Evolutionary conservation across 108 stramenopile genomes (phyloP).

Genomic region (Cyclotella atomus): DNA sequence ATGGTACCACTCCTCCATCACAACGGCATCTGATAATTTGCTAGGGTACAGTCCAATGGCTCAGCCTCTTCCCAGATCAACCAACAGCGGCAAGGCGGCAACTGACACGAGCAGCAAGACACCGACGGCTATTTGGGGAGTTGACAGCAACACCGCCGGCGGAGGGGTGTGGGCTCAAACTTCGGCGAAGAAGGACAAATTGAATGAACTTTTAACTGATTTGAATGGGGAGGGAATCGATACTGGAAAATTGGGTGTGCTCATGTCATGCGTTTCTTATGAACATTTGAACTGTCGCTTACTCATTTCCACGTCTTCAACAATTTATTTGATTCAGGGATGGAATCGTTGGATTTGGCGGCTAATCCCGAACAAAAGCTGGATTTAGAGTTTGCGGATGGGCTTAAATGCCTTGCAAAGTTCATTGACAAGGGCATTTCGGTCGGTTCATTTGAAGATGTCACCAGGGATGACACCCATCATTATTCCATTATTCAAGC

Average conservation of each 20-base stretch:
- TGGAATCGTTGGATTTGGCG: slow-evolving; percentile 67
- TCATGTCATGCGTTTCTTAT: neutral
- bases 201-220: slow-evolving; percentile 67
- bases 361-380: slow-evolving; percentile 67
- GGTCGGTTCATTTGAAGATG: neutral
- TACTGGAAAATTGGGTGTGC: slow-evolving; percentile 20
- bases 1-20: slow-evolving; percentile 1
- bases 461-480: neutral
- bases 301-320: too few relatives aligned
- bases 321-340: slow-evolving; percentile 23
- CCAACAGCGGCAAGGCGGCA: neutral
- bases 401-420: slow-evolving; percentile 61
- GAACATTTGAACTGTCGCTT: neutral
- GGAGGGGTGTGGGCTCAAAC: slow-evolving; percentile 92
- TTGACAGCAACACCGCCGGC: slow-evolving; percentile 63
- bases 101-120: neutral
- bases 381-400: slow-evolving; percentile 87
- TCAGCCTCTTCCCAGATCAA: slow-evolving; percentile 20
- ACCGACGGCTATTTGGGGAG: slow-evolving; percentile 46
- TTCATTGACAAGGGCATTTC: slow-evolving; percentile 43
- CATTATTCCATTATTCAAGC: neutral
- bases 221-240: slow-evolving; percentile 45
- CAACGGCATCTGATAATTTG: slow-evolving; percentile 57
- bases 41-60: slow-evolving; percentile 85
- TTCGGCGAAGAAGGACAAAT: slow-evolving; percentile 84